Base-by-base conservation (phyloP, 768 basidiomycete species). In the Agrocybe pediades region DNA sequence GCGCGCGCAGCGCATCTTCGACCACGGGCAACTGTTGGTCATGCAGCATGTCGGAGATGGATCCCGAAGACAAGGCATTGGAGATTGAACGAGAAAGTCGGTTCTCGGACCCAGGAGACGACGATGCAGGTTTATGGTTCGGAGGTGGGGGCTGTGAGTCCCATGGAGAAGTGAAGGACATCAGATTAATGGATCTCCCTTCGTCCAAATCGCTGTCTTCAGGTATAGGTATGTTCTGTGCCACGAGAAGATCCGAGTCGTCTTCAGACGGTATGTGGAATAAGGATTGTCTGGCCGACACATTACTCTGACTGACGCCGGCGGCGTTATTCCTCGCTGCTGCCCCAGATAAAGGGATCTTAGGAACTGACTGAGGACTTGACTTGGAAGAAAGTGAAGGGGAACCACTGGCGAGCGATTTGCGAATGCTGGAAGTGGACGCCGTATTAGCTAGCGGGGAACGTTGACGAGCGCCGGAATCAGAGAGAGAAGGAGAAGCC, bases 1-100 rank as follows among this genome's bases (percentile, higher is more conserved):
- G 83, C 2, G 91, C 91, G 41, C 87, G 82, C 60, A 96, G 69
- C 25, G 87, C 92, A 65, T 96, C 95, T 63, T 95, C 94, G 3
- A 95, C 80, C 11, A 84, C 75, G 59, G 79, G 67, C 58, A 36
- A n/a, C n/a, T 76, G 74, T 58, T 80, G 72, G 51, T 65, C 55
- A 17, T 55, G 54, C 46, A 56, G 46, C 48, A 66, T 66, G 49
- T 71, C 73, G 16, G 70, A 65, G 29, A 75, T 57, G 2, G 84
- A 82, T 21, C 81, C 82, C 0, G 81, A 80, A 2, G 87, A 88
- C 33, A 86, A 67, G 2, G 86, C 75, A 65, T 86, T 86, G 3
- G 86, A 86, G 19, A 79, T 72, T 42, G 71, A 73, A 16, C 71
- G 69, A 15, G 77, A 77, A 20, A 75, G 75, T 49, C 73, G 81